A percentile compares a stretch with the other conserved stretches of the same genome.
Conservation (phyloP, 495 filamentous ascomycete species). For the Podospora bellae-mahoneyi region DNA sequence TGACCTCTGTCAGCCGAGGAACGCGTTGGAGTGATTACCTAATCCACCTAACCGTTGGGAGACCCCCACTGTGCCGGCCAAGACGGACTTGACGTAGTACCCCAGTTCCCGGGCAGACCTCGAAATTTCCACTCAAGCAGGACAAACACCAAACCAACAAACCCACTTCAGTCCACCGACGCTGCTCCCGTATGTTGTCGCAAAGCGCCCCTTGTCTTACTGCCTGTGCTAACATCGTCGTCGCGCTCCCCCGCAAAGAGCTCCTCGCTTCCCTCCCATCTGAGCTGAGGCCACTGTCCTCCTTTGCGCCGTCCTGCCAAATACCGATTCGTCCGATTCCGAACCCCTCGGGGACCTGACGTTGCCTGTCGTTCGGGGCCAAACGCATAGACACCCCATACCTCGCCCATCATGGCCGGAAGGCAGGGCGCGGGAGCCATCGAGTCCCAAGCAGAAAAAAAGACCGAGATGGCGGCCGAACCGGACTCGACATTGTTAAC, state of each 20-base stretch:
- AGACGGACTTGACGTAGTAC: slow-evolving; percentile 33
- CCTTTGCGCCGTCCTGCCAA: not conserved
- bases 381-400: not conserved
- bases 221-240: not conserved
- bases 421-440: not conserved
- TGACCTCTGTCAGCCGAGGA: not conserved
- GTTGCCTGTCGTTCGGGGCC: not conserved
- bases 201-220: not conserved
- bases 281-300: too few species aligned
- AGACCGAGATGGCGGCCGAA: not conserved
- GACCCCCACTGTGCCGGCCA: not conserved
- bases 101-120: slow-evolving; percentile 3
- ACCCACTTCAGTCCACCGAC: not conserved
- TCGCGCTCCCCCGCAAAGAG: too few species aligned
- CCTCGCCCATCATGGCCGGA: not conserved
- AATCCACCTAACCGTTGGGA: not conserved
- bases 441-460: not conserved
- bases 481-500: not conserved
- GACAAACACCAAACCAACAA: not conserved
- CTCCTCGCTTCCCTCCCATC: too few species aligned
- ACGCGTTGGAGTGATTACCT: not conserved
- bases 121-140: slow-evolving; percentile 30
- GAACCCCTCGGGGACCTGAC: not conserved
- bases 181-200: not conserved
- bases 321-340: not conserved